Conservation (phyloP, 805 yeast species). For the Myxozyma lipomycoides region DNA sequence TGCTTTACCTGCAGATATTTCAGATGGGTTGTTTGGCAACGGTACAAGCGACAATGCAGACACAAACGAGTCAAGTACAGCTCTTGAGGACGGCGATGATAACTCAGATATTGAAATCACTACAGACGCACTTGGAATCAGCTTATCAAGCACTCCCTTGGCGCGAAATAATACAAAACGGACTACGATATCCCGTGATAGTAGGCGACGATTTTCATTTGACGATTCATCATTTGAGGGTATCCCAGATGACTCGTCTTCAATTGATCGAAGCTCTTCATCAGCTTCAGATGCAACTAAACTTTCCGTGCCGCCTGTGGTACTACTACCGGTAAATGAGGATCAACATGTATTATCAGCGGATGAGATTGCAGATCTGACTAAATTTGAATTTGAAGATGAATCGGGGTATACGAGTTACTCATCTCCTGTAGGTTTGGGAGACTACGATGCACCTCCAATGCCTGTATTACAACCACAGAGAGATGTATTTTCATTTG, state of each 20-base stretch:
- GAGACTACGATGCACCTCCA: not conserved
- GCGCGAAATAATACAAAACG: not conserved
- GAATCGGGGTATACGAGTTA: not conserved
- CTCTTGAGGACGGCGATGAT: not conserved
- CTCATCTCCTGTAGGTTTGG: not conserved
- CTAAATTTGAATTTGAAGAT: conserved; percentile 20
- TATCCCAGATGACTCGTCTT: not conserved
- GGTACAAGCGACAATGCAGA: not conserved
- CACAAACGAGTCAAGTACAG: not conserved
- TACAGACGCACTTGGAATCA: not conserved
- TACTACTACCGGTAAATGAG: not conserved
- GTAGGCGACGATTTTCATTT: conserved; percentile 13
- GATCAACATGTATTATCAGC: conserved; percentile 1
- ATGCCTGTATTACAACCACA: not conserved
- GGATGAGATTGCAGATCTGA: conserved; percentile 14
- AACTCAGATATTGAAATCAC: not conserved
- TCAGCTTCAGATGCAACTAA: not conserved
- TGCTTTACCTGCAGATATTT: not conserved
- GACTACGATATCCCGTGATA: not conserved
- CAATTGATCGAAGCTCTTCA: not conserved
- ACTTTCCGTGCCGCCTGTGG: not conserved
- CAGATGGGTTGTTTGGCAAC: not conserved
- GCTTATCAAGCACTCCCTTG: not conserved
- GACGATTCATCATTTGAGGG: conserved; percentile 8
- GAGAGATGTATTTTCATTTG: not conserved